These are phyloP conservation scores for Nemania diffusa DNA, from an alignment of 2,329 filamentous ascomycete species.

Conservation along the genomic window DNA sequence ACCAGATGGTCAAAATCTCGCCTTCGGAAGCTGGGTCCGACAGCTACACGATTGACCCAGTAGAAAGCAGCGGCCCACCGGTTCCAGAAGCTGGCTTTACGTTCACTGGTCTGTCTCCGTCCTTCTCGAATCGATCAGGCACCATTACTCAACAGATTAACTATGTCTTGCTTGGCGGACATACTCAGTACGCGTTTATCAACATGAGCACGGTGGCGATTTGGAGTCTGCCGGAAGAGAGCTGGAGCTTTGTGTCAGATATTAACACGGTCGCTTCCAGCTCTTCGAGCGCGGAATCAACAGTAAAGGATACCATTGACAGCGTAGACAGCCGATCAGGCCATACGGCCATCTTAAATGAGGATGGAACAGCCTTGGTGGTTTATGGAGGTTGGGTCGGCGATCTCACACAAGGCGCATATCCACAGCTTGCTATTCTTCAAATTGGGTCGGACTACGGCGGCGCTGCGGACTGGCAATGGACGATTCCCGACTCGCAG, in stretches of 20 bases:
- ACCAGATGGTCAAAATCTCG: slow-evolving; percentile 76
- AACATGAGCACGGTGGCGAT: slow-evolving; percentile 93
- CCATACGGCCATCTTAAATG: slow-evolving; percentile 83
- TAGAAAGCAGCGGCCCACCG: slow-evolving; percentile 67
- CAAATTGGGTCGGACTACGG: slow-evolving; percentile 80
- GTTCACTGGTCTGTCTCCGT: slow-evolving; percentile 77
- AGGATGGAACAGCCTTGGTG: slow-evolving; percentile 80
- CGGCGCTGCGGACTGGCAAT: slow-evolving; percentile 75
- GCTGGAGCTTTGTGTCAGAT: slow-evolving; percentile 79
- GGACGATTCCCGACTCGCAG: slow-evolving; percentile 69
- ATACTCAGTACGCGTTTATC: slow-evolving; percentile 84
- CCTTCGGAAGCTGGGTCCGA: slow-evolving; percentile 53
- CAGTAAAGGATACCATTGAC: slow-evolving; percentile 55
- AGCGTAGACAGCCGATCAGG: slow-evolving; percentile 84
- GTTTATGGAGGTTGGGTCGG: slow-evolving; percentile 95
- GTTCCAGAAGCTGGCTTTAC: slow-evolving; percentile 88
- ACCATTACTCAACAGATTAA: slow-evolving; percentile 77
- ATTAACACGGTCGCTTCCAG: slow-evolving; percentile 60
- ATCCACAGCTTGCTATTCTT: slow-evolving; percentile 83
- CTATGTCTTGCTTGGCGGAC: slow-evolving; percentile 85
- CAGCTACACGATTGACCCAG: slow-evolving; percentile 52
- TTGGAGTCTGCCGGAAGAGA: slow-evolving; percentile 86
- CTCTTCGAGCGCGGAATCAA: slow-evolving; percentile 64
- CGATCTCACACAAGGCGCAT: slow-evolving; percentile 76
- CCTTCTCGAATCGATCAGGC: slow-evolving; percentile 74